Conservation (phyloP, 495 filamentous ascomycete species). For the Schizothecium vesticola region DNA sequence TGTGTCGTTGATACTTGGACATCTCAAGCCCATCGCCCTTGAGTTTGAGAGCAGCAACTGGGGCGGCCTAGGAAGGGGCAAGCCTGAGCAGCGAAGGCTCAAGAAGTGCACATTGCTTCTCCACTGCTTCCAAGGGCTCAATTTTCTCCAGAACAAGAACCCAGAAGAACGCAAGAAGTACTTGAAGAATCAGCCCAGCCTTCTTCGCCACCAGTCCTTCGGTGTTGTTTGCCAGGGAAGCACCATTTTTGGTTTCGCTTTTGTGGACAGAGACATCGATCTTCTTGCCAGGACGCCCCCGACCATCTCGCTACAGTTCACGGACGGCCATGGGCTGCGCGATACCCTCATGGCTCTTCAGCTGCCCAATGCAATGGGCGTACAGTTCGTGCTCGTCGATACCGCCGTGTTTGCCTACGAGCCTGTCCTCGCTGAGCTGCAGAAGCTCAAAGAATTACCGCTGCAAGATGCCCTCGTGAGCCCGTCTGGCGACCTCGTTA, state of each 20-base stretch:
- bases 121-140: constrained; percentile 40
- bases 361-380: constrained; percentile 34
- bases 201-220: constrained; percentile 57
- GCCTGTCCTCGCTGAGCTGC: constrained; percentile 58
- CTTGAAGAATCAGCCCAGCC: constrained; percentile 41
- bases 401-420: constrained; percentile 68
- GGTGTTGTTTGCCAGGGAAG: constrained; percentile 51
- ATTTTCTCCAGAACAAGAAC: constrained; percentile 30
- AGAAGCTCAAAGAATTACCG: constrained; percentile 50
- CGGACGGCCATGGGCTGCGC: constrained; percentile 32
- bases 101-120: constrained; percentile 44
- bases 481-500: not conserved
- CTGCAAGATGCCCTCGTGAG: constrained; percentile 48
- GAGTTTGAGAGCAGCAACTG: constrained; percentile 23
- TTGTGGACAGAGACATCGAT: constrained; percentile 54
- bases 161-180: constrained; percentile 38
- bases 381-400: constrained; percentile 54
- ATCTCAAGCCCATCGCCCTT: constrained; percentile 19
- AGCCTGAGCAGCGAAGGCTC: constrained; percentile 3
- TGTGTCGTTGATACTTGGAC: constrained; percentile 24
- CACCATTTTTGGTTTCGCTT: constrained; percentile 57
- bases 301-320: constrained; percentile 48
- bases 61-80: not conserved
- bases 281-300: constrained; percentile 43
- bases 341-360: constrained; percentile 35